Conservation (phyloP, 345 rosid species). For the Camelina hispida region DNA sequence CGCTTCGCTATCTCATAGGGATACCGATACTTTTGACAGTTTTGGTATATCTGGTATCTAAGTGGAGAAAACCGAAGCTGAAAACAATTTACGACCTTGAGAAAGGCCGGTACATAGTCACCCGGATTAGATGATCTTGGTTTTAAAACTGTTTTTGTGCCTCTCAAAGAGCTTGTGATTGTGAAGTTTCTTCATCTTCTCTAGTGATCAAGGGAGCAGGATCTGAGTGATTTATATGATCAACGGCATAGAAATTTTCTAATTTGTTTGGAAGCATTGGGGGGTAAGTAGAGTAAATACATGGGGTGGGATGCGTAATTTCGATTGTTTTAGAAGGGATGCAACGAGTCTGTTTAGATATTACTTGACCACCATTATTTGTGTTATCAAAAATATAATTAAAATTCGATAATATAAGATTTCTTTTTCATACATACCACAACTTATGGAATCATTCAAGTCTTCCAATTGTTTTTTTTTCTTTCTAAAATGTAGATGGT, state of each 20-base stretch:
- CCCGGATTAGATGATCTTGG: conserved; percentile 58
- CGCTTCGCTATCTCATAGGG: conserved; percentile 51
- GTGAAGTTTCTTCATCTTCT: conserved; percentile 20
- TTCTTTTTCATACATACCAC: not conserved
- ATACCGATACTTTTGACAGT: conserved; percentile 53
- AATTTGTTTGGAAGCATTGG: not conserved
- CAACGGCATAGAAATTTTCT: conserved; percentile 24
- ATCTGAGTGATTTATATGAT: conserved; percentile 13
- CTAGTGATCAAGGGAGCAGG: conserved; percentile 9
- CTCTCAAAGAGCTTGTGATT: conserved; percentile 19
- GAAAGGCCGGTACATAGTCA: conserved; percentile 86
- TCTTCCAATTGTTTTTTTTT: not conserved
- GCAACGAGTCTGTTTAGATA: conserved; percentile 23
- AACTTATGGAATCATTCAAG: conserved; percentile 14
- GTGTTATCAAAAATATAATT: conserved; percentile 1
- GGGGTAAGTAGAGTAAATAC: not conserved
- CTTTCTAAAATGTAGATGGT: not conserved
- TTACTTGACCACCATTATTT: conserved; percentile 13
- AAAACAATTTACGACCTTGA: conserved; percentile 87
- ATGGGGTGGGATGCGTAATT: conserved; percentile 6
- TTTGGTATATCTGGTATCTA: conserved; percentile 62
- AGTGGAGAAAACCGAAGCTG: conserved; percentile 82
- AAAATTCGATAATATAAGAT: conserved; percentile 4
- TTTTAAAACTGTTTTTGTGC: conserved; percentile 10
- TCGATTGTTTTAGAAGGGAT: conserved; percentile 21